A percentile compares a stretch with the other conserved stretches of the same genome.
Evolutionary conservation across 306 rosid genomes (phyloP).

Genomic region (Senna siamea): DNA sequence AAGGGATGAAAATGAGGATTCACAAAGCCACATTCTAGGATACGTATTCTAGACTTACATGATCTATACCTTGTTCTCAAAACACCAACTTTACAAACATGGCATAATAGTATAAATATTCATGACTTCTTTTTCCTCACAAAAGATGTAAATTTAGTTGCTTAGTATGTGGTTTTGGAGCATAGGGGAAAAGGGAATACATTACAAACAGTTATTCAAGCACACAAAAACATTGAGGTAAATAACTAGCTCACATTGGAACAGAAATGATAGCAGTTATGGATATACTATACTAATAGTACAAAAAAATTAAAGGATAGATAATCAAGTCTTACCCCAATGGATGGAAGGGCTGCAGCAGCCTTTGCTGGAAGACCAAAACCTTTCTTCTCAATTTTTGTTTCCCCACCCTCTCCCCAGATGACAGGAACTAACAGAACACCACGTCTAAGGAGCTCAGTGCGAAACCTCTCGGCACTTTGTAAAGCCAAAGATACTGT

Average conservation of each 20-base stretch:
- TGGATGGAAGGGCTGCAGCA: conserved; percentile 79
- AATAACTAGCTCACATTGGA: background rate
- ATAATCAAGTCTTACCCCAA: conserved; percentile 69
- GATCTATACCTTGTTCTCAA: conserved; percentile 1
- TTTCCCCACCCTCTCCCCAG: conserved; percentile 75
- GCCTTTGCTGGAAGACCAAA: conserved; percentile 69
- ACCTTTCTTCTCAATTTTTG: conserved; percentile 83
- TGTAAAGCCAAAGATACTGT: conserved; percentile 68
- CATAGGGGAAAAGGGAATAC: background rate
- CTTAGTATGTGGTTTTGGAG: background rate
- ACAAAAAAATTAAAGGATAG: background rate
- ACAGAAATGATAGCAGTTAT: background rate
- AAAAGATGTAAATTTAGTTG: too few relatives aligned
- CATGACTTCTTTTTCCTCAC: too few relatives aligned
- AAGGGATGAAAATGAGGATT: conserved; percentile 16
- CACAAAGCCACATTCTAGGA: conserved; percentile 29
- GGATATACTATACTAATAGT: background rate
- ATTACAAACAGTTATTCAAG: background rate
- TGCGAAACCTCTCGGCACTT: conserved; percentile 79
- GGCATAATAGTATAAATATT: too few relatives aligned
- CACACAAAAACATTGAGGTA: background rate
- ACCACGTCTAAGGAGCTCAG: conserved; percentile 83
- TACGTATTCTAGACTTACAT: background rate
- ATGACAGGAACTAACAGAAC: conserved; percentile 82
- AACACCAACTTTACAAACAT: background rate